Conservation (phyloP, 116 monocot species). For the Phalaenopsis hybrid region DNA sequence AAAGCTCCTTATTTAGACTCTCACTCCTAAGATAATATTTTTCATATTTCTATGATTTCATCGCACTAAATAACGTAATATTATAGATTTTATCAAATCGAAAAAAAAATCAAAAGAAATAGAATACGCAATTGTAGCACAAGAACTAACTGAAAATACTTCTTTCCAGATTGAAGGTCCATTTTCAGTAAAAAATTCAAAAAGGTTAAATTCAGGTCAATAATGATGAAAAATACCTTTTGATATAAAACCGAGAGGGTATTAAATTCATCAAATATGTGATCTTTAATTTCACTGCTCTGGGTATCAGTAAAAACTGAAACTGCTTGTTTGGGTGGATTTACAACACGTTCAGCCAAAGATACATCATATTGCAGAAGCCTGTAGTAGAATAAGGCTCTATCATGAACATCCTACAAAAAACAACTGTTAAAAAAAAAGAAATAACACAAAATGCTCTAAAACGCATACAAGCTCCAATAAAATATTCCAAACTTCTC, state of each 20-base stretch:
- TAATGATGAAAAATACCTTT: conserved; percentile 38
- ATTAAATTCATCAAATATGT: conserved; percentile 98
- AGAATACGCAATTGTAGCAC: background rate
- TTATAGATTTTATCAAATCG: background rate
- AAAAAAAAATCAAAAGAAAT: background rate
- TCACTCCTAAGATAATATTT: background rate
- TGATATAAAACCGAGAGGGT: conserved; percentile 86
- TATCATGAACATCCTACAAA: conserved; percentile 97
- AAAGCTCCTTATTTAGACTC: background rate
- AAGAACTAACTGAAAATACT: background rate
- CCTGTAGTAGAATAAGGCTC: conserved; percentile 96
- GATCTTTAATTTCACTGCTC: conserved; percentile 94
- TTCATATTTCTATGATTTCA: background rate
- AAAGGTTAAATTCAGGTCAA: background rate
- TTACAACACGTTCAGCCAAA: conserved; percentile 76
- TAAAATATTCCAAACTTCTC: background rate
- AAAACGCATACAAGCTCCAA: background rate
- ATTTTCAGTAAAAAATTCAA: background rate
- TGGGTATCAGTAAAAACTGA: conserved; percentile 97
- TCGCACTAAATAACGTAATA: background rate
- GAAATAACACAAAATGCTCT: background rate
- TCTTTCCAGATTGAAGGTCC: background rate
- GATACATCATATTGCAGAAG: conserved; percentile 85
- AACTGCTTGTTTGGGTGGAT: conserved; percentile 97
- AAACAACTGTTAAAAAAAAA: conserved; percentile 13